Base-by-base conservation (phyloP, 768 basidiomycete genomes). In the Russula olivacea region DNA sequence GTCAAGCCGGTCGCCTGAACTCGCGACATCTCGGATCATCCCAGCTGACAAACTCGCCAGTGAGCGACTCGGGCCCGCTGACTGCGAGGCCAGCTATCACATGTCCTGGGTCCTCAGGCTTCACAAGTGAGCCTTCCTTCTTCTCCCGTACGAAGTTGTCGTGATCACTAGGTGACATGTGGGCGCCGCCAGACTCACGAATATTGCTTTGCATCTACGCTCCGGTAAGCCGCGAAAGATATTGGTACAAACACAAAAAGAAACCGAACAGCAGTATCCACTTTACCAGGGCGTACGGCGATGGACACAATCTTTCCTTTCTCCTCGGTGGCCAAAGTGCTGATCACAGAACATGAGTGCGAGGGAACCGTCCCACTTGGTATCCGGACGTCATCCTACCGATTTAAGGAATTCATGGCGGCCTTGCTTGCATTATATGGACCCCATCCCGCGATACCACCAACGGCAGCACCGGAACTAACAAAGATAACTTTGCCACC, bases 321-420 rank as follows among this genome's bases (percentile, higher is more conserved):
- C 72, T 97, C 93, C 72, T 97, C 95, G 68, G 82, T 82, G 19
- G 86, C 89, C 21, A 96, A 76, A 0, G 93, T 96, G 73, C 93
- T 93, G 41, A 11, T 56, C 8, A 36, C 12, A 28, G 30, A 43
- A 40, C 23, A 19, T 54, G 21, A 53, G 21, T 15, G 14, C 14
- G 28, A 40, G 48, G 17, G 25, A 10, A 30, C 21, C 32, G 12
- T 11, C 30, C 23, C 1, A 34, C 10, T 45, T 23, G 15, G 6
- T 32, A 30, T 28, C 38, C 30, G 40, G n/a, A 9, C n/a, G 52
- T 34, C 59, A 23, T 41, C 61, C 38, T 32, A 66, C 66, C 61
- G 81, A 74, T 83, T 83, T 49, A 94, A 76, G 15, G 85, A 86
- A 71, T 93, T 94, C 84, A 92, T 78, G 1, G 92, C 93, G 1